Base-by-base conservation (phyloP, 345 rosid species). In the Corymbia maculata region DNA sequence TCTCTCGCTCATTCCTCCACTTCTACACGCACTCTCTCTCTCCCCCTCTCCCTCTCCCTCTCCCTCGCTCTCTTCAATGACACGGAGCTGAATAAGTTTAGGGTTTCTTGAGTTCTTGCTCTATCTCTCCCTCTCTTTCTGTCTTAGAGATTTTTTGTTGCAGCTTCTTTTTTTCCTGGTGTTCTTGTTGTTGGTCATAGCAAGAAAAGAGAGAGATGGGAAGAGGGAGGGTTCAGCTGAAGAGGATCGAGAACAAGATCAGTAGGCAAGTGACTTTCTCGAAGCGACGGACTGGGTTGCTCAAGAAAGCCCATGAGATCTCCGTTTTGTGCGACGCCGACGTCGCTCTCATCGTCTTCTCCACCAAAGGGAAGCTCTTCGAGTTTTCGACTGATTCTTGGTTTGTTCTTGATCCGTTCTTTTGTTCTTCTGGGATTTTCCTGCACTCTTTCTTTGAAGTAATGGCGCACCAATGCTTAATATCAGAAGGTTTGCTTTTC, bases 211-310 rank as follows among this genome's bases (percentile, higher is more conserved):
- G 15, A 79, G 44, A 88, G 86, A 96, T 96, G 99, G 99, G 99
- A 64, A 93, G 99, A 86, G 99, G 98, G 88, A 96, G 98, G 95
- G 97, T 96, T 93, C 93, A 95, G 92, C 85, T 96, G 89, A 95
- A 90, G 95, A 93, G 96, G 97, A 95, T 96, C 92, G 99, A 96
- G 94, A 96, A 96, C 97, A 96, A 95, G 93, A 95, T 95, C 52
- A 96, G 95, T 88, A 93, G 99, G 87, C 99, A 96, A 91, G 99
- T 96, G 86, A 96, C 98, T 14, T 96, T 96, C 91, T 96, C 98
- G 7, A 96, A 96, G 94, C 91, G 98, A 85, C 92, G 98, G 89
- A 90, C 92, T 79, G 97, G 98, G 47, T 88, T 96, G 88, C 91
- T 95, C 21, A 96, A 96, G 96, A 96, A 96, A 91, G 97, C 98